phyloP scores from a whole-genome alignment of 202 grass and related monocot genomes.

The Musa balbisiana region DNA sequence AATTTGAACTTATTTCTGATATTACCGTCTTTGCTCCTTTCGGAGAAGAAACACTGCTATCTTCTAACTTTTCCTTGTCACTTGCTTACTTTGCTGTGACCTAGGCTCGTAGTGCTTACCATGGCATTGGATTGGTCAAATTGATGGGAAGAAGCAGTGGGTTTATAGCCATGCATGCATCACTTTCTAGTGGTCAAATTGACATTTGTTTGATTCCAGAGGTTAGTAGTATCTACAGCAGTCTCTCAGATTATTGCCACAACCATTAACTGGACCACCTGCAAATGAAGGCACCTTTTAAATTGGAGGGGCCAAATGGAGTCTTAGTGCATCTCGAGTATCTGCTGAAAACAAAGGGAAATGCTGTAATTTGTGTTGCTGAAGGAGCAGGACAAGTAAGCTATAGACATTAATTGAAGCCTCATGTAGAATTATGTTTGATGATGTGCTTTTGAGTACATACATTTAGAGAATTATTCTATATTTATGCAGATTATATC shows the following conservation, averaged over 20 bases:
- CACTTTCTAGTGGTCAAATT: constrained; percentile 88
- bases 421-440: not conserved
- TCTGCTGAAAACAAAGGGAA: constrained; percentile 78
- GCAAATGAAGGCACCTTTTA: constrained; percentile 59
- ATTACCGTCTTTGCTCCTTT: too few species aligned
- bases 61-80: not conserved
- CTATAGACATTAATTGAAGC: constrained; percentile 1
- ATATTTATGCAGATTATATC: not conserved
- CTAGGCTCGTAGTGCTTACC: constrained; percentile 90
- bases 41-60: not conserved
- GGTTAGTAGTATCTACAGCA: constrained; percentile 42
- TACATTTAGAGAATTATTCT: not conserved
- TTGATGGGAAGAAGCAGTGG: constrained; percentile 97
- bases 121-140: constrained; percentile 90
- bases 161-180: constrained; percentile 98
- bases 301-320: constrained; percentile 59
- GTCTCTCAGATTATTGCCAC: not conserved
- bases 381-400: constrained; percentile 97
- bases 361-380: constrained; percentile 78
- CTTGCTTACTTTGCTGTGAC: constrained; percentile 17
- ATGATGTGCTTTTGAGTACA: not conserved
- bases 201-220: constrained; percentile 95
- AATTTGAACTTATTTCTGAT: too few species aligned
- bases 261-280: not conserved
- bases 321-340: constrained; percentile 78